Evolutionary conservation across 441 rosid genomes (phyloP).

Genomic region (Populus hybrid): DNA sequence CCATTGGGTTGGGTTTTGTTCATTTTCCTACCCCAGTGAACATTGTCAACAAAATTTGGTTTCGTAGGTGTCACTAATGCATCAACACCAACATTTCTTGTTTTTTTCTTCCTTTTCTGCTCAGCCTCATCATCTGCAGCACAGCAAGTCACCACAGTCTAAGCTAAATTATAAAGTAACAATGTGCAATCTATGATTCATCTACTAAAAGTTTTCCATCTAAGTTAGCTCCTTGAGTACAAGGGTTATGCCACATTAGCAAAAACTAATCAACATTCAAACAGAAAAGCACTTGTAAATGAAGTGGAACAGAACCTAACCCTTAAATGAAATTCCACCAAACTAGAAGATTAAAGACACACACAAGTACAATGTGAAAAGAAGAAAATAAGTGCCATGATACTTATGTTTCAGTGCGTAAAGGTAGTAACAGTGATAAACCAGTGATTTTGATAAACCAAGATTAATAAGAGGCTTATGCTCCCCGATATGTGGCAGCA

Average conservation of each 20-base stretch:
- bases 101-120: conserved; percentile 70
- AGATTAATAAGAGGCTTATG: not conserved
- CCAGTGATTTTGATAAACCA: not conserved
- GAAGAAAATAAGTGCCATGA: not conserved
- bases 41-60: conserved; percentile 44
- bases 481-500: not conserved
- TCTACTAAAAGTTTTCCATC: not conserved
- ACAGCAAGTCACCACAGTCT: conserved; percentile 12
- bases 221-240: not conserved
- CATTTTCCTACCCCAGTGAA: conserved; percentile 55
- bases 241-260: not conserved
- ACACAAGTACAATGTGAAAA: not conserved
- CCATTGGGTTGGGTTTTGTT: conserved; percentile 45
- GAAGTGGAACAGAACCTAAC: not conserved
- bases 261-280: not conserved
- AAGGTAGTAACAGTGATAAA: not conserved
- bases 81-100: conserved; percentile 43
- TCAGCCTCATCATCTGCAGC: conserved; percentile 68
- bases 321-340: not conserved
- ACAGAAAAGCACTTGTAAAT: not conserved
- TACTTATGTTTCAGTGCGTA: not conserved
- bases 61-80: conserved; percentile 42
- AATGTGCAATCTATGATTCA: not conserved
- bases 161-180: conserved; percentile 3
- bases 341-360: not conserved